Evolutionary conservation across 768 basidiomycete genomes (phyloP), one percentile per base, ranked within the genome.

Genomic region (Amanita muscaria): DNA sequence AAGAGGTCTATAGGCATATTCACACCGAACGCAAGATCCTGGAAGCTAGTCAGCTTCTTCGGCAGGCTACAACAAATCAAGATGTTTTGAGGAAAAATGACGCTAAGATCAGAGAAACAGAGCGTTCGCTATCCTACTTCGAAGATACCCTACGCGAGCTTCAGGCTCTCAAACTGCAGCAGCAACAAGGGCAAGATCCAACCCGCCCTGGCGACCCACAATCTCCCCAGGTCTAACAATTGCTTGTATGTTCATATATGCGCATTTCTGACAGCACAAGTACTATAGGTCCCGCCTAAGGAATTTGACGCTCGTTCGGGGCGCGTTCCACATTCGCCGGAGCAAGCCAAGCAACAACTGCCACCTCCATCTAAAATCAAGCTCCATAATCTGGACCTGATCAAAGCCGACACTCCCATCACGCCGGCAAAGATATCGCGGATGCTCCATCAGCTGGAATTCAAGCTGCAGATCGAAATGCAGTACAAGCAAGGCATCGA

Each of bases 401-500:
- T 96, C 64, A 93, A 93, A 66, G 92, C 92, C 51, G 96, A 99
- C 67, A 93, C 93, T 35, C 93, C 94, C 12, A 80, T 94, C 59
- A 92, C 91, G 15, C 85, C 93, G 2, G 84, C 88, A 53, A 98
- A 94, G 71, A 98, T 99, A 61, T 88, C 91, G 32, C 80, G 80
- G 54, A 97, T 98, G 93, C 79, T 98, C 40, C 93, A 97, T 64
- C 93, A 97, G 64, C 82, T 99, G 50, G 93, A 98, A 65, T 99
- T 97, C 78, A 99, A 99, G 68, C 80, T 97, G 44, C 89, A 94
- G 63, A 90, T 99, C 51, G 96, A 99, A 66, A 79, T 86, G 68
- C 92, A 98, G 66, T 97, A 97, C 72, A 94, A 93, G 72, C 77
- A 83, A 61, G 96, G 96, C 32, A 96, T 97, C 51, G 93, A 98